A percentile compares a stretch with the other conserved stretches of the same genome.
Conservation (phyloP, 83 land plant genomes). For the Thuja plicata region DNA sequence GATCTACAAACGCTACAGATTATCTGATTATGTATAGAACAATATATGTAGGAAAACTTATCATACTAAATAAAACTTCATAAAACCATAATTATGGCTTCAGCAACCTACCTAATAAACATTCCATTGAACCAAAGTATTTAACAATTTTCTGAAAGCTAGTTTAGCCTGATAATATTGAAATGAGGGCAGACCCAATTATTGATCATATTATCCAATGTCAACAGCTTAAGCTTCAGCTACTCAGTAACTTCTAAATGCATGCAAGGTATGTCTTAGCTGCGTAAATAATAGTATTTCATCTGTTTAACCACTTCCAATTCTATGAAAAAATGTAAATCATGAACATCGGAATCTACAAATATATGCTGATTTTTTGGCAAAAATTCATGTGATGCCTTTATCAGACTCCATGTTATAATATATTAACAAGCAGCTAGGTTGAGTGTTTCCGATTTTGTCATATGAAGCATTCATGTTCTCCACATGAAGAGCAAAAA, state of each 20-base stretch:
- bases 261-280: not conserved
- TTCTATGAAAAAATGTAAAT: not conserved
- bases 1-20: not conserved
- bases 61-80: not conserved
- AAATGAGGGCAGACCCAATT: not conserved
- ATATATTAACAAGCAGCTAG: not conserved
- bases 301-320: not conserved
- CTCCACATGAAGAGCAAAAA: not conserved
- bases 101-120: not conserved
- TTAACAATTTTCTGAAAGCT: not conserved
- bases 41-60: too few species aligned
- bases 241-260: not conserved
- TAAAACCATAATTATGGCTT: not conserved
- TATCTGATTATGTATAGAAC: not conserved
- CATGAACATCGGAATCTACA: not conserved
- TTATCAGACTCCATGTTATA: not conserved
- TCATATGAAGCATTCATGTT: not conserved
- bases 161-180: not conserved
- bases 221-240: not conserved
- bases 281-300: not conserved
- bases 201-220: not conserved
- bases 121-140: not conserved
- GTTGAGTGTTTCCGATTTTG: not conserved
- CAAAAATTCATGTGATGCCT: too few species aligned
- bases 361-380: not conserved